These are phyloP conservation scores for Paraphoma chrysanthemicola DNA, from an alignment of 2,329 filamentous ascomycete species.

Conservation along the genomic window DNA sequence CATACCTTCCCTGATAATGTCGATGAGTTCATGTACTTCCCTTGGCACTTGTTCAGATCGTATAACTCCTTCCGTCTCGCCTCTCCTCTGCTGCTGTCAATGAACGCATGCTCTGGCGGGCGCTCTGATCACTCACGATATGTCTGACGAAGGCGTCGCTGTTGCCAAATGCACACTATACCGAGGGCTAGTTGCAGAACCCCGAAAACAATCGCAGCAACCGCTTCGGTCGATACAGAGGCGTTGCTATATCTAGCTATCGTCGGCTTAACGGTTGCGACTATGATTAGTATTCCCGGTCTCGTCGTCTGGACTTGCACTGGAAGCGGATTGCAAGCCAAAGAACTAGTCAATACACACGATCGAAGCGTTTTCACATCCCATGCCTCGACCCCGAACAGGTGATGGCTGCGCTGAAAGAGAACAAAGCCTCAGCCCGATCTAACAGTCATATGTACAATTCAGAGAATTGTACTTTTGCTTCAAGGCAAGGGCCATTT, in stretches of 20 bases:
- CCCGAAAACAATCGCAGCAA: conserved; percentile 22
- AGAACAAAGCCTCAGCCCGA: not conserved
- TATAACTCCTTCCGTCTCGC: not conserved
- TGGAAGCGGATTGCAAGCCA: no score
- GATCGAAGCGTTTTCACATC: no score
- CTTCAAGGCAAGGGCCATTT: not conserved
- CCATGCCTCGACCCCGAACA: no score
- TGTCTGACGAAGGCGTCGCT: conserved; percentile 12
- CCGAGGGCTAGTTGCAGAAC: conserved; percentile 19
- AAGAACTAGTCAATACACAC: no score
- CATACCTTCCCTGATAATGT: no score
- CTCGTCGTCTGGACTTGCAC: no score
- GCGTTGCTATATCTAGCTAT: no score
- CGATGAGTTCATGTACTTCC: no score
- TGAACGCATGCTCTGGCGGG: not conserved
- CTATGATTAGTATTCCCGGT: no score
- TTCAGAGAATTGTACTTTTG: not conserved
- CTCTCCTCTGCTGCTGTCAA: conserved; percentile 1
- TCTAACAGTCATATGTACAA: not conserved
- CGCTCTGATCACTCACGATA: conserved; percentile 11
- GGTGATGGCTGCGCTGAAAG: no score
- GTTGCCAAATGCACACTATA: conserved; percentile 21
- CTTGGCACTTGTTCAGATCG: not conserved
- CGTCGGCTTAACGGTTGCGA: no score
- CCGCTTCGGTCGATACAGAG: conserved; percentile 4